Evolutionary conservation across 129 eudicot species (phyloP).

Genomic region (Pulicaria dysenterica): DNA sequence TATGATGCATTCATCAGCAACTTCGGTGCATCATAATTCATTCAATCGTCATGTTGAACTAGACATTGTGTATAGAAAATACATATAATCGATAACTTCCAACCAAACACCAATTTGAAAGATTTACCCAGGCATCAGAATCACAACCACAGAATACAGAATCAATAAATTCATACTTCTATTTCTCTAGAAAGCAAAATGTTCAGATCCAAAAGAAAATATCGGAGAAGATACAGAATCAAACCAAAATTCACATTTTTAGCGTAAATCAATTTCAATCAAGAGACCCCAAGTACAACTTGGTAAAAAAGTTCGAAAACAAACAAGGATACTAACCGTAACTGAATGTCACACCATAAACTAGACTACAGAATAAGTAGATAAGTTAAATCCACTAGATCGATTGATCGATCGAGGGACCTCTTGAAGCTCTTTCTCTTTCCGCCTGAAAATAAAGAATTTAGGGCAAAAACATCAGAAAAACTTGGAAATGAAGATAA

Average conservation of each 20-base stretch:
- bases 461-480: constrained; percentile 25
- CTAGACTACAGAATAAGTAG: not conserved
- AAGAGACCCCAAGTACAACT: not conserved
- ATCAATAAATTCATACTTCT: not conserved
- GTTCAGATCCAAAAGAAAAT: constrained; percentile 13
- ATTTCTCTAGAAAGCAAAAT: not conserved
- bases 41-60: not conserved
- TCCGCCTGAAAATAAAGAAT: constrained; percentile 6
- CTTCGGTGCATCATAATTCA: not conserved
- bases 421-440: not conserved
- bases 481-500: not conserved
- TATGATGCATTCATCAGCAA: not conserved
- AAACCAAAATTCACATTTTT: not conserved
- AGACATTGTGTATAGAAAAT: not conserved
- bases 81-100: not conserved
- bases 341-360: constrained; percentile 11
- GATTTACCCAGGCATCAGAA: not conserved
- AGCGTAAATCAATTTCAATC: not conserved
- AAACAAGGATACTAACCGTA: constrained; percentile 10
- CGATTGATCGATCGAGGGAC: constrained; percentile 28
- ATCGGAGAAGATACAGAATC: not conserved
- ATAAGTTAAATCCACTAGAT: not conserved
- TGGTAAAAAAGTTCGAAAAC: not conserved
- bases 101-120: not conserved
- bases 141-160: not conserved